Percentiles rank a stretch among this genome's conserved stretches.
These are phyloP conservation scores for Urostyla sp. DNA, from an alignment of 73 alveolate genomes.

Conservation along the genomic window DNA sequence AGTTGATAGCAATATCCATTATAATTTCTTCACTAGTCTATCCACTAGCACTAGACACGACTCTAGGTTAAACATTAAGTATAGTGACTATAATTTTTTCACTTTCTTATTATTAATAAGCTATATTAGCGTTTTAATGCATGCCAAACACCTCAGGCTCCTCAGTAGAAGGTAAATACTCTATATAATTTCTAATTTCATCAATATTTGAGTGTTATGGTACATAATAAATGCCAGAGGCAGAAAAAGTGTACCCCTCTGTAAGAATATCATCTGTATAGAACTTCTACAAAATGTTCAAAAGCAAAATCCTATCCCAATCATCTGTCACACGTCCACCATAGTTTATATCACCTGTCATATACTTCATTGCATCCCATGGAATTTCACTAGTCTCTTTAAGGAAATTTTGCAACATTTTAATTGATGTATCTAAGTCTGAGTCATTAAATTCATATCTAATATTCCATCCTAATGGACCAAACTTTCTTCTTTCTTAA, in stretches of 20 bases:
- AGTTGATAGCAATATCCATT: constrained; percentile 69
- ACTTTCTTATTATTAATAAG: constrained; percentile 89
- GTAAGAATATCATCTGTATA: constrained; percentile 85
- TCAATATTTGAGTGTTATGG: constrained; percentile 77
- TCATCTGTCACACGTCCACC: constrained; percentile 99
- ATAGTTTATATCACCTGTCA: constrained; percentile 96
- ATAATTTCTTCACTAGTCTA: constrained; percentile 92
- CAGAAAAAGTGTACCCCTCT: constrained; percentile 83
- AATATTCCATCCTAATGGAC: constrained; percentile 95
- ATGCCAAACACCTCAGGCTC: constrained; percentile 99
- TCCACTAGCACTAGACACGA: constrained; percentile 83
- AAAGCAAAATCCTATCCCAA: constrained; percentile 90
- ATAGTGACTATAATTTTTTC: constrained; percentile 82
- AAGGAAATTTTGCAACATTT: constrained; percentile 87
- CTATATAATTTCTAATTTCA: constrained; percentile 70
- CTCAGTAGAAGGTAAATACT: constrained; percentile 89
- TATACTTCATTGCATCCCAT: constrained; percentile 95
- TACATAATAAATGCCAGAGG: constrained; percentile 89
- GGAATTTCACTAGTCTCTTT: constrained; percentile 91
- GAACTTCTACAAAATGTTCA: constrained; percentile 83
- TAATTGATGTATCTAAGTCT: constrained; percentile 88
- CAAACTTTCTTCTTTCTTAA: constrained; percentile 96
- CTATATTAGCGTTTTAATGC: constrained; percentile 99
- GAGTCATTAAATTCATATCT: constrained; percentile 96
- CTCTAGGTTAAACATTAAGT: constrained; percentile 96